Conservation (phyloP, 1,284 basidiomycete species). For the Anthracocystis walkeri region DNA sequence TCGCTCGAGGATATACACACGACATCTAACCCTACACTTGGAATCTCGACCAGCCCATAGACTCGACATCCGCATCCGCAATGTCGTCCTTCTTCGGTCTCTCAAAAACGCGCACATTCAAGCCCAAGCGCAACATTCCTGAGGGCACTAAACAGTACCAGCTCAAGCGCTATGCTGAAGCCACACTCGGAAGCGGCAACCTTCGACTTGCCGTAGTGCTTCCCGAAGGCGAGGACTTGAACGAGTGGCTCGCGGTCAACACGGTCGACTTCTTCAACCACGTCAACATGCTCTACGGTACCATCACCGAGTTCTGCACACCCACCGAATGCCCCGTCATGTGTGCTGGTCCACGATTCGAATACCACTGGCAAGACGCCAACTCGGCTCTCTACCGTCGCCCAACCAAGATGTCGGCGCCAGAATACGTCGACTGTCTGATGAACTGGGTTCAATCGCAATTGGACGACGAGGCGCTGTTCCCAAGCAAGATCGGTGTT, state of each 20-base stretch:
- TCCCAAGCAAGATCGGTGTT: slow-evolving; percentile 94
- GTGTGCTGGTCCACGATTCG: slow-evolving; percentile 96
- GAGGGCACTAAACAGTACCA: slow-evolving; percentile 98
- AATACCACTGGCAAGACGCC: slow-evolving; percentile 96
- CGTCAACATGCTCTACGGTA: slow-evolving; percentile 69
- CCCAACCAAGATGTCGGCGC: slow-evolving; percentile 67
- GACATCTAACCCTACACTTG: background rate
- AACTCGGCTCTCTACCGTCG: slow-evolving; percentile 61
- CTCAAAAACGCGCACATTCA: slow-evolving; percentile 89
- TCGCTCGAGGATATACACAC: background rate
- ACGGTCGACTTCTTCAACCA: slow-evolving; percentile 70
- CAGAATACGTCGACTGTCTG: slow-evolving; percentile 93
- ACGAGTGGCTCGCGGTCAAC: slow-evolving; percentile 69
- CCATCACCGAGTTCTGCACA: slow-evolving; percentile 68
- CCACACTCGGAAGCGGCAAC: slow-evolving; percentile 79
- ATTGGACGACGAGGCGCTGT: slow-evolving; percentile 90
- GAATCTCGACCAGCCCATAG: background rate
- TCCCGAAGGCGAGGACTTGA: slow-evolving; percentile 67
- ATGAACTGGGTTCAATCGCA: slow-evolving; percentile 98
- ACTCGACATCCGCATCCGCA: slow-evolving; percentile 2
- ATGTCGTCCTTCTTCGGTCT: slow-evolving; percentile 66
- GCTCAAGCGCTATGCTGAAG: slow-evolving; percentile 94
- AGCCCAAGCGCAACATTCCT: slow-evolving; percentile 91
- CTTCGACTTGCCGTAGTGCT: slow-evolving; percentile 65
- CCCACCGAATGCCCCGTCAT: slow-evolving; percentile 85